Conservation (phyloP, 441 rosid genomes). For the Jatropha multifida region DNA sequence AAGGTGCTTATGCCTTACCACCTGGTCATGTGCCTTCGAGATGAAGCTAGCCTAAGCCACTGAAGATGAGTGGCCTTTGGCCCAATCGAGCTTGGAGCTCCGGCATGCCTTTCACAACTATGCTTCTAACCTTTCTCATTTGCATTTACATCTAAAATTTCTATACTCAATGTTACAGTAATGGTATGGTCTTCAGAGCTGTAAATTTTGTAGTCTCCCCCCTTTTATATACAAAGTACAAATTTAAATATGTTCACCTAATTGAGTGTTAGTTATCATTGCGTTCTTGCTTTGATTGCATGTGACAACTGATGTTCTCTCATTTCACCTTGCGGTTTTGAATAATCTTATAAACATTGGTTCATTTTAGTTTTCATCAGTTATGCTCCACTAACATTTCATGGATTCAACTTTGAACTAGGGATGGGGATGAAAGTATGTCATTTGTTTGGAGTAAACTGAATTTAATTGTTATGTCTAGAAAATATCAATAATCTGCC, state of each 20-base stretch:
- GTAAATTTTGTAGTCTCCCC: background rate
- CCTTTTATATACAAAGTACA: too few species aligned
- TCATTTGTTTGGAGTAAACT: background rate
- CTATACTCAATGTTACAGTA: background rate
- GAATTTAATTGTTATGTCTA: background rate
- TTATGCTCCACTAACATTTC: background rate
- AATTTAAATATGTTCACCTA: background rate
- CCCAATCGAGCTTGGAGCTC: background rate
- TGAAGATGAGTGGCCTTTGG: background rate
- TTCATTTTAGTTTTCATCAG: background rate
- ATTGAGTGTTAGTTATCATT: background rate
- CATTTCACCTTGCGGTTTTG: background rate
- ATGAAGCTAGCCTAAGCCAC: background rate
- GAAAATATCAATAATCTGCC: background rate
- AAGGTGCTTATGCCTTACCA: background rate
- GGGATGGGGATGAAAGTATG: background rate
- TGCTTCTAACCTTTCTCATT: background rate
- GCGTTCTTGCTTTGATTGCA: background rate
- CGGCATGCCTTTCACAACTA: background rate
- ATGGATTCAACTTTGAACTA: background rate
- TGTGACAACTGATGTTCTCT: background rate
- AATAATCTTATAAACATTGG: background rate
- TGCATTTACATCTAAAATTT: background rate
- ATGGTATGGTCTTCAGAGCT: background rate
- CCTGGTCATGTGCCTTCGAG: background rate